Conservation (phyloP, 257 asterid genomes). For the Nicotiana noctiflora region DNA sequence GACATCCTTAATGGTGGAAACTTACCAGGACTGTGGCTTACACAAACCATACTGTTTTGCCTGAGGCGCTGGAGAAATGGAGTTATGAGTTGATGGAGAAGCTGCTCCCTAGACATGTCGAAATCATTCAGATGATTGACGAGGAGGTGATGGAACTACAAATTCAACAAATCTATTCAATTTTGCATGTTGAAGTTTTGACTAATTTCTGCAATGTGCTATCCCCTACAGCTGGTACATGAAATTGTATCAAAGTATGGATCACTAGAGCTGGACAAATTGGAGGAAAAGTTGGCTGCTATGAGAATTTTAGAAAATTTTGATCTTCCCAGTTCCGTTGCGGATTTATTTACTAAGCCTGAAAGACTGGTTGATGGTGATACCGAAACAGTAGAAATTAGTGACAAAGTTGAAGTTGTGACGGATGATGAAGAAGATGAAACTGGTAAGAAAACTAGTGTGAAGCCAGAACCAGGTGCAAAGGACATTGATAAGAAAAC, state of each 20-base stretch:
- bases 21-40: constrained; percentile 76
- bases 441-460: constrained; percentile 1
- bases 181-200: constrained; percentile 11
- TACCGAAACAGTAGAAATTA: constrained; percentile 11
- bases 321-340: constrained; percentile 57
- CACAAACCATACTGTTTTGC: constrained; percentile 85
- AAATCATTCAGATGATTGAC: constrained; percentile 74
- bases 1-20: constrained; percentile 19
- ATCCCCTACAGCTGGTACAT: constrained; percentile 51
- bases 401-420: constrained; percentile 18
- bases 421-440: constrained; percentile 21
- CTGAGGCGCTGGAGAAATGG: constrained; percentile 95
- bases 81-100: constrained; percentile 68
- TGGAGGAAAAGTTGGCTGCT: constrained; percentile 45
- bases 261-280: constrained; percentile 39
- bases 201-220: constrained; percentile 13
- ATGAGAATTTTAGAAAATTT: constrained; percentile 80
- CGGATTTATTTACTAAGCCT: constrained; percentile 23
- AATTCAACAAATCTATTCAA: constrained; percentile 8
- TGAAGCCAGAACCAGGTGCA: constrained; percentile 16
- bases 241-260: constrained; percentile 60
- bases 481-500: constrained; percentile 24
- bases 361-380: constrained; percentile 14
- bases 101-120: constrained; percentile 82
- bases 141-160: constrained; percentile 47